phyloP scores from a whole-genome alignment of 139 green algal genomes.

The Tetraselmis chui region DNA sequence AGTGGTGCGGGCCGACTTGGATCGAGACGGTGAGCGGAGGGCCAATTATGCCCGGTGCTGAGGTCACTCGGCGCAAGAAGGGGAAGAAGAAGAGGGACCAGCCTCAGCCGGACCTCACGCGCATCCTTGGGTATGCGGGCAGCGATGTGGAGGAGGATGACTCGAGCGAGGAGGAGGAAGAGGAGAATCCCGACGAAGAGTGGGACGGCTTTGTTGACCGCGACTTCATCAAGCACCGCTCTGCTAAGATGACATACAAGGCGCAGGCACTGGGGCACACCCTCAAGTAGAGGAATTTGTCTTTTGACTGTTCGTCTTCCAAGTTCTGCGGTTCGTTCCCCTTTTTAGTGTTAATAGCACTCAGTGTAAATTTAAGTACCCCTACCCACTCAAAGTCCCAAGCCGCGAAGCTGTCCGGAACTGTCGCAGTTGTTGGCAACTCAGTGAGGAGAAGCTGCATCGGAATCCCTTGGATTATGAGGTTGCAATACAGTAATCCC shows the following conservation, averaged over 20 bases:
- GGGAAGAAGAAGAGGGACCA: conserved; percentile 55
- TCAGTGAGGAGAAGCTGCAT: too few species aligned
- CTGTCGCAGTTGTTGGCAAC: too few species aligned
- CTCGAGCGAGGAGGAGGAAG: neutral
- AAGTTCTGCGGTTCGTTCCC: too few species aligned
- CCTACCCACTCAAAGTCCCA: too few species aligned
- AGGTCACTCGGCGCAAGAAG: conserved; percentile 37
- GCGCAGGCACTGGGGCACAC: neutral
- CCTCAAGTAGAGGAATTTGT: neutral
- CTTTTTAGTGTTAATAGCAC: too few species aligned
- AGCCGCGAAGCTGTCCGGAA: too few species aligned
- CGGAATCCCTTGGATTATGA: too few species aligned
- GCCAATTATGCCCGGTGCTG: neutral
- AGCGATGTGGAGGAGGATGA: conserved; percentile 15
- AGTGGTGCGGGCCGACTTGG: neutral
- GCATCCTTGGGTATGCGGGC: conserved; percentile 56
- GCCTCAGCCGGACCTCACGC: conserved; percentile 39
- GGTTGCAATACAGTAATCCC: too few species aligned
- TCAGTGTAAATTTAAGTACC: too few species aligned
- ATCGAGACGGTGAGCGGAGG: neutral
- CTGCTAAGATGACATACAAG: conserved; percentile 30
- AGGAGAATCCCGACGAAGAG: conserved; percentile 3
- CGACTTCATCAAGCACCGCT: conserved; percentile 41
- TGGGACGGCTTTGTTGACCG: conserved; percentile 37
- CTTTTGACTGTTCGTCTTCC: too few species aligned